A percentile compares a stretch with the other conserved stretches of the same genome.
phyloP scores from a whole-genome alignment of 768 basidiomycete species.

The Boletus patriciae region DNA sequence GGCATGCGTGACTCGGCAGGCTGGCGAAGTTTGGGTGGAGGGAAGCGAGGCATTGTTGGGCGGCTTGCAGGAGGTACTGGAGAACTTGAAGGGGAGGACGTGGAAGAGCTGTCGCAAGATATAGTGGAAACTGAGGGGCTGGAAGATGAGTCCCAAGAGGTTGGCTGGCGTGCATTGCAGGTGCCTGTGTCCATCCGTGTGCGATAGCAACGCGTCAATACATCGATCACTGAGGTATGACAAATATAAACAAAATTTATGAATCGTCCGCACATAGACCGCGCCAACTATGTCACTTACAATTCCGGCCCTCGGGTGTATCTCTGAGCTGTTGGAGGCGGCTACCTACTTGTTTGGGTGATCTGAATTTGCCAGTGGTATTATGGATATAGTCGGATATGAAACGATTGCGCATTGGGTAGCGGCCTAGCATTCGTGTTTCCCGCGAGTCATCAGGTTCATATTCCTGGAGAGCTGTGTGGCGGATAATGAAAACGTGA shows the following conservation, averaged over 20 bases:
- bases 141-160: slow-evolving; percentile 12
- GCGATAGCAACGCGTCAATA: slow-evolving; percentile 36
- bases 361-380: slow-evolving; percentile 67
- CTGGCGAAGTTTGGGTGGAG: slow-evolving; percentile 23
- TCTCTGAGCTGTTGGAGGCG: slow-evolving; percentile 78
- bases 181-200: slow-evolving; percentile 25
- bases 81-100: slow-evolving; percentile 20
- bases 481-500: slow-evolving; percentile 21
- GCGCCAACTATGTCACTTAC: slow-evolving; percentile 45
- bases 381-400: slow-evolving; percentile 75
- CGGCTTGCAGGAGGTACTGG: slow-evolving; percentile 15
- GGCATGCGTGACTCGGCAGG: slow-evolving; percentile 29
- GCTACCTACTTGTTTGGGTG: slow-evolving; percentile 79
- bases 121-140: slow-evolving; percentile 24
- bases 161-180: slow-evolving; percentile 21
- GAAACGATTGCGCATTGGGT: slow-evolving; percentile 77
- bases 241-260: slow-evolving; percentile 35
- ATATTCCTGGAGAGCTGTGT: slow-evolving; percentile 66
- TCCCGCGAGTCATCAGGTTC: slow-evolving; percentile 72
- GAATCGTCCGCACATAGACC: slow-evolving; percentile 29
- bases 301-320: slow-evolving; percentile 66
- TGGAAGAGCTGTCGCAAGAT: slow-evolving; percentile 28
- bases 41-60: slow-evolving; percentile 23
- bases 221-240: slow-evolving; percentile 34
- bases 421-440: slow-evolving; percentile 69